Percentiles rank a stretch among this genome's conserved stretches.
Conservation (phyloP, 352 stramenopile genomes). For the Pythium rhizo-oryzae region DNA sequence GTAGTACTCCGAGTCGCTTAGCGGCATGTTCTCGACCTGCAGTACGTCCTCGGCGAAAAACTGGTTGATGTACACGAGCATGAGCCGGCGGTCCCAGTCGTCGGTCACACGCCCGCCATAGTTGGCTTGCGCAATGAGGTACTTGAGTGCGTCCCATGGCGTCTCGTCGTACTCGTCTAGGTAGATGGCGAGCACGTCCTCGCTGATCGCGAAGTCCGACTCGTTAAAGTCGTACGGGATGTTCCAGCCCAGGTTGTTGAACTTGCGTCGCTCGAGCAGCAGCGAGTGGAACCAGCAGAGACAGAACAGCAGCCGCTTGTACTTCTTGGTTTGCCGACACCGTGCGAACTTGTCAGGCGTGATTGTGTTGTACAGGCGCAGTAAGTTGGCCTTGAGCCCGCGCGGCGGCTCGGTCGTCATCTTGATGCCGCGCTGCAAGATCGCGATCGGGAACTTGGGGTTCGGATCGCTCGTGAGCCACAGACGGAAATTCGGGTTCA, state of each 20-base stretch:
- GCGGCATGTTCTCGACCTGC: constrained; percentile 77
- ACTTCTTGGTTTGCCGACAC: constrained; percentile 87
- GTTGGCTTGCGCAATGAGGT: constrained; percentile 96
- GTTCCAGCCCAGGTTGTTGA: constrained; percentile 97
- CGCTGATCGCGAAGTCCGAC: constrained; percentile 96
- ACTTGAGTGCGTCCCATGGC: constrained; percentile 94
- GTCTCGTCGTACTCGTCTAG: constrained; percentile 93
- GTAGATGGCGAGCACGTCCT: constrained; percentile 96
- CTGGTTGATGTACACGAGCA: constrained; percentile 96
- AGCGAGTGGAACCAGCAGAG: constrained; percentile 97
- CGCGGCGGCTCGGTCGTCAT: constrained; percentile 96
- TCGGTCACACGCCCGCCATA: constrained; percentile 97
- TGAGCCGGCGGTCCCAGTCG: constrained; percentile 95
- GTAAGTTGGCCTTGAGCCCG: constrained; percentile 92
- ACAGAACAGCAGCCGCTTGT: constrained; percentile 94
- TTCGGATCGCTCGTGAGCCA: constrained; percentile 95
- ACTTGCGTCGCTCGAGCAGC: constrained; percentile 95
- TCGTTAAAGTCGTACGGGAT: constrained; percentile 99
- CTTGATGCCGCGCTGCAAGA: constrained; percentile 95
- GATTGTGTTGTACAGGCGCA: constrained; percentile 95
- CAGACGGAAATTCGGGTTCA: constrained; percentile 91
- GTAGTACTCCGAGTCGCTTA: constrained; percentile 93
- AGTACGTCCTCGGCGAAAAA: constrained; percentile 93
- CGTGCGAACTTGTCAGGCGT: constrained; percentile 85
- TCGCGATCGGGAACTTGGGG: constrained; percentile 95